These are phyloP conservation scores for Amaranthus cruentus DNA, from an alignment of 148 eudicot species.

Conservation along the genomic window DNA sequence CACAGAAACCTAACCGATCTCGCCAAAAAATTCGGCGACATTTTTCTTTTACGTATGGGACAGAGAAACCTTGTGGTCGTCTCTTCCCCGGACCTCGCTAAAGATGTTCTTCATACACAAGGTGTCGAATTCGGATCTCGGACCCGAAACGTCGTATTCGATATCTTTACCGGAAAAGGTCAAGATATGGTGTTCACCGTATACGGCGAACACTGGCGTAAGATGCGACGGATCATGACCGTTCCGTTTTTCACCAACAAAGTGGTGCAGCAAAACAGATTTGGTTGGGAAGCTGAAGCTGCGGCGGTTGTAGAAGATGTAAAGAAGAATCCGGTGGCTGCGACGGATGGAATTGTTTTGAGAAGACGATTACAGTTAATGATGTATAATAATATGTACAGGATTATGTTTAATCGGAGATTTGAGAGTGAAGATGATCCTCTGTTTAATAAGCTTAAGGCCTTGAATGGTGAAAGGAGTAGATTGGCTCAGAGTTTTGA, in stretches of 20 bases:
- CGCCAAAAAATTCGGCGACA: slow-evolving; percentile 57
- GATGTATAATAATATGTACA: slow-evolving; percentile 81
- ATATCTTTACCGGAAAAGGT: slow-evolving; percentile 74
- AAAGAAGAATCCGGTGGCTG: slow-evolving; percentile 46
- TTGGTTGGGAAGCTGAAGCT: slow-evolving; percentile 77
- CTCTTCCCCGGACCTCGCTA: slow-evolving; percentile 63
- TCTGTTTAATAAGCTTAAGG: slow-evolving; percentile 57
- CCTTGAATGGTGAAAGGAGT: slow-evolving; percentile 75
- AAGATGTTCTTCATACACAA: slow-evolving; percentile 73
- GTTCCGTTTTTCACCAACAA: slow-evolving; percentile 81
- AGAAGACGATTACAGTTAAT: slow-evolving; percentile 58
- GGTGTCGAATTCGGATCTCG: slow-evolving; percentile 81
- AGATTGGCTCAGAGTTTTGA: slow-evolving; percentile 84
- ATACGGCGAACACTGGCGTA: slow-evolving; percentile 85
- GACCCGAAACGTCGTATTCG: slow-evolving; percentile 70
- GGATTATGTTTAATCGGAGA: slow-evolving; percentile 68
- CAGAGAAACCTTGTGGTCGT: slow-evolving; percentile 61
- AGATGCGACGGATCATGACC: slow-evolving; percentile 81
- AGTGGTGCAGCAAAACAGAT: slow-evolving; percentile 69
- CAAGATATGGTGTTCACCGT: slow-evolving; percentile 87
- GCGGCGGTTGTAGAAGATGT: slow-evolving; percentile 57
- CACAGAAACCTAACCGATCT: slow-evolving; percentile 50
- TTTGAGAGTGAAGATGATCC: slow-evolving; percentile 71
- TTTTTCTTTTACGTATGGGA: slow-evolving; percentile 61
- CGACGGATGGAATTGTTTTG: slow-evolving; percentile 51